phyloP scores from a whole-genome alignment of 169 alveolate genomes.

The Miamiensis avidus region DNA sequence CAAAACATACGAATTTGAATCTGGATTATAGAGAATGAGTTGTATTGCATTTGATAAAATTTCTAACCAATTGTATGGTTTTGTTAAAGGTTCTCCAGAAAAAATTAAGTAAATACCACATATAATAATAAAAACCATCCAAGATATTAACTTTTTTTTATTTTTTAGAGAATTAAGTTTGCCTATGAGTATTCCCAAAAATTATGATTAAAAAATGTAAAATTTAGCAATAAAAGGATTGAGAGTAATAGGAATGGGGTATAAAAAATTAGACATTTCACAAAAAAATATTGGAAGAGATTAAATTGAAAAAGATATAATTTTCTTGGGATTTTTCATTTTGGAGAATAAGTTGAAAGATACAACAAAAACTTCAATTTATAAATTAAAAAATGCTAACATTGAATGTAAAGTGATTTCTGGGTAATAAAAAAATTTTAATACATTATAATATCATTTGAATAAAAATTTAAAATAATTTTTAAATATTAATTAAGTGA shows the following conservation, averaged over 20 bases:
- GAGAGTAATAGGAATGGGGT: slow-evolving; percentile 73
- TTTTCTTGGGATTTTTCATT: slow-evolving; percentile 75
- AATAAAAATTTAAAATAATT: no score
- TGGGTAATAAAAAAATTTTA: no score
- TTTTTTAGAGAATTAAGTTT: slow-evolving; percentile 60
- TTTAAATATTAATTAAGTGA: no score
- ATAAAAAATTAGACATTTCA: slow-evolving; percentile 41
- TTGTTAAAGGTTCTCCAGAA: slow-evolving; percentile 81
- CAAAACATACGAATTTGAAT: slow-evolving; percentile 55
- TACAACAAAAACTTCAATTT: slow-evolving; percentile 55
- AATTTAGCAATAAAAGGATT: slow-evolving; percentile 65
- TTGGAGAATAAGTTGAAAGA: slow-evolving; percentile 70
- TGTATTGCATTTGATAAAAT: slow-evolving; percentile 43
- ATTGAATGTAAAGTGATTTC: slow-evolving; percentile 67
- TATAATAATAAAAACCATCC: no score
- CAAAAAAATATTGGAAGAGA: slow-evolving; percentile 56
- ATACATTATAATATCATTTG: no score
- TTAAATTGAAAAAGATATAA: slow-evolving; percentile 56
- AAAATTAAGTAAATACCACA: no score
- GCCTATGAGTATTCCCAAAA: slow-evolving; percentile 58
- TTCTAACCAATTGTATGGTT: slow-evolving; percentile 45
- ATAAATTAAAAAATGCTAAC: slow-evolving; percentile 57
- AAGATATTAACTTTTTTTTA: no score
- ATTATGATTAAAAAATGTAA: slow-evolving; percentile 54
- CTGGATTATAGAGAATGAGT: slow-evolving; percentile 61